phyloP scores from a whole-genome alignment of 2,329 filamentous ascomycete species.

The Colletotrichum acutatum region DNA sequence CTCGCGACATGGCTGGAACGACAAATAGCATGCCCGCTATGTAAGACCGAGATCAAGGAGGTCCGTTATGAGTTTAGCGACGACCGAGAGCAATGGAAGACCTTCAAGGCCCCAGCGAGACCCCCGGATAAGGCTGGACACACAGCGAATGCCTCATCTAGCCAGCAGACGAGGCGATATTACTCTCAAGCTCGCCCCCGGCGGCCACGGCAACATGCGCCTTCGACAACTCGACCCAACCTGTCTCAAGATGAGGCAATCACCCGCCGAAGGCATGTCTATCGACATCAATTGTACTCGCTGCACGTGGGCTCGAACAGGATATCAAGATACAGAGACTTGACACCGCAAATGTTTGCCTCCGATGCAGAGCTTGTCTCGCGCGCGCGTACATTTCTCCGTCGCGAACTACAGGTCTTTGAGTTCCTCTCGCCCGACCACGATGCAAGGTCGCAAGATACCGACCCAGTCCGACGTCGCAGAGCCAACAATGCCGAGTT shows the following conservation, averaged over 20 bases:
- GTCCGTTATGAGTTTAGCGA: conserved; percentile 68
- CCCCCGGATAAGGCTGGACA: conserved; percentile 4
- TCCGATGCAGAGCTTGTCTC: conserved; percentile 75
- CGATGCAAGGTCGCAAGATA: conserved; percentile 15
- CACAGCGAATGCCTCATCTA: neutral
- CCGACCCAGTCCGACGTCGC: conserved; percentile 29
- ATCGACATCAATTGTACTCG: conserved; percentile 78
- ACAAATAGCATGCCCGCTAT: conserved; percentile 81
- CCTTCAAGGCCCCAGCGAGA: conserved; percentile 54
- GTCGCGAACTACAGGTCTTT: conserved; percentile 87
- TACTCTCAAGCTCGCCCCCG: conserved; percentile 23
- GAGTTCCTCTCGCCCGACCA: conserved; percentile 67
- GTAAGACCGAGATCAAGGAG: conserved; percentile 66
- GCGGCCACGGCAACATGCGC: conserved; percentile 33
- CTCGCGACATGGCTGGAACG: conserved; percentile 84
- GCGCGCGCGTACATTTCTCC: conserved; percentile 82
- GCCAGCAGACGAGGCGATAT: neutral
- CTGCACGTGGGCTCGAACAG: conserved; percentile 86
- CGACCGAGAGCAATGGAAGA: conserved; percentile 61
- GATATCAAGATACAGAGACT: conserved; percentile 78
- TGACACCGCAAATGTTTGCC: conserved; percentile 75
- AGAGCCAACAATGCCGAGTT: conserved; percentile 81
- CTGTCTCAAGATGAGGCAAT: conserved; percentile 50
- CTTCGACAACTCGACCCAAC: conserved; percentile 36
- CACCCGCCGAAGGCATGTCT: conserved; percentile 75